Conservation (phyloP, 2,329 filamentous ascomycete genomes). For the Penicillium sp. region DNA sequence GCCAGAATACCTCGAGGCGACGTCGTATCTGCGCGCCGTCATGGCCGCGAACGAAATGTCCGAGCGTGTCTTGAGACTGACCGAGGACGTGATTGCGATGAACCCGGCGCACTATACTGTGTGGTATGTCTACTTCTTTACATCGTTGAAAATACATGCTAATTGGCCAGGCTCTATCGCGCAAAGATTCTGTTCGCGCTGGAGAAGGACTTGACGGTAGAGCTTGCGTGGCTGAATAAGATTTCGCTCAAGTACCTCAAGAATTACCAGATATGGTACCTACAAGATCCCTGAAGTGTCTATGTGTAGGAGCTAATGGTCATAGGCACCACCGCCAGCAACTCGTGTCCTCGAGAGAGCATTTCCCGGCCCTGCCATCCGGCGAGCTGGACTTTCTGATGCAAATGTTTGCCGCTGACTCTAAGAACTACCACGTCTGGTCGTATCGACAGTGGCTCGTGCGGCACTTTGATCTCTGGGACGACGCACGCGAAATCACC, state of each 20-base stretch:
- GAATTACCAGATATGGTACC: conserved; percentile 96
- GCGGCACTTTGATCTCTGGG: conserved; percentile 57
- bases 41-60: conserved; percentile 88
- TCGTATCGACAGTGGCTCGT: conserved; percentile 82
- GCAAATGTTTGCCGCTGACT: conserved; percentile 76
- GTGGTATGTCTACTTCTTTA: conserved; percentile 55
- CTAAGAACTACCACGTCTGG: conserved; percentile 99
- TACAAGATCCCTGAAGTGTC: neutral
- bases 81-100: conserved; percentile 82
- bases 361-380: conserved; percentile 54
- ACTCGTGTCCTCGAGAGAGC: conserved; percentile 45
- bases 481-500: conserved; percentile 58
- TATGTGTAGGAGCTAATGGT: neutral
- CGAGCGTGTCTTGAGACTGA: conserved; percentile 72
- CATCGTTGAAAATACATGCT: conserved; percentile 2
- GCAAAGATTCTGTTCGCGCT: conserved; percentile 71
- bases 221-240: conserved; percentile 81
- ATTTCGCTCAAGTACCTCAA: conserved; percentile 82
- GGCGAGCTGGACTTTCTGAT: conserved; percentile 73
- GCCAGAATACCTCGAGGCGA: conserved; percentile 84
- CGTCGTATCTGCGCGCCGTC: conserved; percentile 86
- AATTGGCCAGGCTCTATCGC: conserved; percentile 66
- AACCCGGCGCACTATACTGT: conserved; percentile 98
- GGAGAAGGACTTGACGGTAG: conserved; percentile 60
- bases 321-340: conserved; percentile 57